Evolutionary conservation across 2,329 filamentous ascomycete species (phyloP).

Genomic region (Xylariomycetidae sp.): DNA sequence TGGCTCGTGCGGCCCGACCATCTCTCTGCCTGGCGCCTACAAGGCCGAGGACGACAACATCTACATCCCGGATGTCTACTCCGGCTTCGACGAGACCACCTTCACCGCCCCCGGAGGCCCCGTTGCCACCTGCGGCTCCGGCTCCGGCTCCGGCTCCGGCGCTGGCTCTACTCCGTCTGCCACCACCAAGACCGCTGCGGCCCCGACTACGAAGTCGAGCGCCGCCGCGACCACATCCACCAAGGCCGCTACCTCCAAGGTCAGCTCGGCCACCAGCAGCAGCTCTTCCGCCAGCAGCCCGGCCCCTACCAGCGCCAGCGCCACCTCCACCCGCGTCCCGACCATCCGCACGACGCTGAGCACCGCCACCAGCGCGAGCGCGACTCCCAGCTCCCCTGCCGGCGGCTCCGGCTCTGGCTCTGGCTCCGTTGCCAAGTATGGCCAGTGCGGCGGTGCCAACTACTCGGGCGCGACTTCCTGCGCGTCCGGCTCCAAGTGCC

Average conservation of each 20-base stretch:
- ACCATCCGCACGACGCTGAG: background rate
- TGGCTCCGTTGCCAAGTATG: conserved; percentile 7
- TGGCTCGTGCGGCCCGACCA: conserved; percentile 23
- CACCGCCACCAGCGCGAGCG: background rate
- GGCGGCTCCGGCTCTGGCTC: background rate
- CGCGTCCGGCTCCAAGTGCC: conserved; percentile 8
- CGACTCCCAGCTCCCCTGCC: background rate
- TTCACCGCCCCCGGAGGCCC: conserved; percentile 21
- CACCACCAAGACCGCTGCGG: background rate
- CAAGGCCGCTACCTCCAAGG: background rate
- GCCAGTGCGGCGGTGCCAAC: conserved; percentile 9
- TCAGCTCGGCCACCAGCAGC: background rate
- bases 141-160: background rate
- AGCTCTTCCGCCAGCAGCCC: background rate
- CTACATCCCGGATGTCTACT: conserved; percentile 23
- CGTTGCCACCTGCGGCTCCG: conserved; percentile 12
- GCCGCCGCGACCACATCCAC: background rate
- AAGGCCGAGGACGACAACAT: conserved; percentile 21
- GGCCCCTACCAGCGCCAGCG: background rate
- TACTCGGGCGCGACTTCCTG: conserved; percentile 10
- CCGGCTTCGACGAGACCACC: conserved; percentile 26
- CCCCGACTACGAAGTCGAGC: background rate
- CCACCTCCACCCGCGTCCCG: background rate
- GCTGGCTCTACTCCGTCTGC: background rate
- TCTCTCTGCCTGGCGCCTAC: conserved; percentile 25